These are phyloP conservation scores for Fraxinus velutina DNA, from an alignment of 305 asterid species.

Conservation along the genomic window DNA sequence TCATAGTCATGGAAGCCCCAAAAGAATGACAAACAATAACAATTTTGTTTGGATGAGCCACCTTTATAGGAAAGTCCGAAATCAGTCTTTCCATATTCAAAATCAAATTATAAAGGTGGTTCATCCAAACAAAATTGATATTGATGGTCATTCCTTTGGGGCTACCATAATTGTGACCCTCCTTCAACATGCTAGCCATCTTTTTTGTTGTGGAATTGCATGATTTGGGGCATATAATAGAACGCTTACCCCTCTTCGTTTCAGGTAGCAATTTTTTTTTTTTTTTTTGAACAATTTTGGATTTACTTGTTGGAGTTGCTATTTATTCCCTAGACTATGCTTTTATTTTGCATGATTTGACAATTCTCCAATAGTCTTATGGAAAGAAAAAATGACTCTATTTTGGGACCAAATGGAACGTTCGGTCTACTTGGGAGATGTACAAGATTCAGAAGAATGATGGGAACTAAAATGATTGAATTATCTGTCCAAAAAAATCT, in stretches of 20 bases:
- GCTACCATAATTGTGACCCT: too few species aligned
- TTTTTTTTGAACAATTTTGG: too few species aligned
- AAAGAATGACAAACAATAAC: slow-evolving; percentile 91
- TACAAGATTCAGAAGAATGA: too few species aligned
- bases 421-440: too few species aligned
- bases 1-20: slow-evolving; percentile 94
- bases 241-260: slow-evolving; percentile 95
- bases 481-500: too few species aligned
- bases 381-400: slow-evolving; percentile 79
- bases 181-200: too few species aligned
- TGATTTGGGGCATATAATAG: slow-evolving; percentile 95
- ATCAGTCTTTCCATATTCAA: slow-evolving; percentile 2
- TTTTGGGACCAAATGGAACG: slow-evolving; percentile 54
- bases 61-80: slow-evolving; percentile 41
- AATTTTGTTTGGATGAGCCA: slow-evolving; percentile 83
- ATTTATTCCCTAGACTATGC: too few species aligned
- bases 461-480: too few species aligned
- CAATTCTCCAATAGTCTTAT: slow-evolving; percentile 10
- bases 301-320: too few species aligned
- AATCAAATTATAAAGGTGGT: too few species aligned
- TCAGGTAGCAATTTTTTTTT: slow-evolving; percentile 47
- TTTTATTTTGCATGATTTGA: neutral
- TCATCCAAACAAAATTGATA: too few species aligned
- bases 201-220: slow-evolving; percentile 44
- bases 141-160: too few species aligned